Percentiles rank a stretch among this genome's conserved stretches.
Evolutionary conservation across 306 rosid genomes (phyloP).

Genomic region (Vigna mungo): DNA sequence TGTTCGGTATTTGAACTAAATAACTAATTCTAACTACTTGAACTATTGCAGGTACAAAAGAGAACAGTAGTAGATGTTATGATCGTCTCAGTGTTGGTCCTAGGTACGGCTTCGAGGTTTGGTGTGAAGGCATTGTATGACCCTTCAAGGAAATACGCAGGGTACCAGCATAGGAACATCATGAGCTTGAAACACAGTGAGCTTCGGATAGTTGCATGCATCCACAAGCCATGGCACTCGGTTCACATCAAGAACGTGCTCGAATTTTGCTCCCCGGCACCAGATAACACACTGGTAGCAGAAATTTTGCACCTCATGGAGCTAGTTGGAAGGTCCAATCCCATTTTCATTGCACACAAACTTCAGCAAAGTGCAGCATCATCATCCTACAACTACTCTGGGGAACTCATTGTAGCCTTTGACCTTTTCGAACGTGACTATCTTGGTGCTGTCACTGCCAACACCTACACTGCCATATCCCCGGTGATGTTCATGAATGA

Average conservation of each 20-base stretch:
- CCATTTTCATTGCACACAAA: conserved; percentile 55
- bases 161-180: conserved; percentile 51
- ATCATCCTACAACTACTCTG: conserved; percentile 41
- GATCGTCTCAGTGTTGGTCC: conserved; percentile 3
- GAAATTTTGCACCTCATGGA: conserved; percentile 55
- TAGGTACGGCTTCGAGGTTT: conserved; percentile 34
- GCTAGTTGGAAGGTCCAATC: conserved; percentile 52
- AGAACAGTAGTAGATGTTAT: not conserved
- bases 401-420: conserved; percentile 44
- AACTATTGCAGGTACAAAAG: conserved; percentile 27
- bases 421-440: conserved; percentile 43
- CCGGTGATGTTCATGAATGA: conserved; percentile 52
- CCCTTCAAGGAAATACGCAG: conserved; percentile 57
- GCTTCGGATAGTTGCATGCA: conserved; percentile 49
- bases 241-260: conserved; percentile 46
- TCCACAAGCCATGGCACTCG: conserved; percentile 45
- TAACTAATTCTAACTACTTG: not conserved
- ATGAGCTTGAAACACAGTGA: conserved; percentile 41
- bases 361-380: conserved; percentile 14
- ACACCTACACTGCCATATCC: conserved; percentile 56
- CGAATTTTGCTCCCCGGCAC: conserved; percentile 39
- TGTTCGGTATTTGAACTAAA: not conserved
- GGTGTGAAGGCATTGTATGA: conserved; percentile 51
- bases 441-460: conserved; percentile 10
- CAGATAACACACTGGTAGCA: conserved; percentile 25